Conservation (phyloP, 192 early-diverging fungal species). For the Backusella tarrabulga region DNA sequence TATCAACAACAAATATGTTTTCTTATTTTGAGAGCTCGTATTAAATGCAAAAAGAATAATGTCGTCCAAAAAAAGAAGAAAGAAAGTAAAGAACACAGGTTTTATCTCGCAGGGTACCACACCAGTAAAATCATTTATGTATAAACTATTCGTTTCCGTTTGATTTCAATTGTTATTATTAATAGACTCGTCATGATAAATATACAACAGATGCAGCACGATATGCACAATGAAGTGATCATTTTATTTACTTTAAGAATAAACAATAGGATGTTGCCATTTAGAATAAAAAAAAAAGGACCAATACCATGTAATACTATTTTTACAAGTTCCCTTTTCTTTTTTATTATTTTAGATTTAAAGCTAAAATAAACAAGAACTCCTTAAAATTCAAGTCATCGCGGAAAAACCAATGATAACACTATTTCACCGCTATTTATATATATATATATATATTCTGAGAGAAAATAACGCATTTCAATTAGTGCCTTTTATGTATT, state of each 20-base stretch:
- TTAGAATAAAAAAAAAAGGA: background rate
- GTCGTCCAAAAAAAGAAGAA: background rate
- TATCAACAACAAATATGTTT: background rate
- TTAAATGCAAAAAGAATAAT: background rate
- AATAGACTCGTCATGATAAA: background rate
- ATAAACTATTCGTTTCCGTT: no score
- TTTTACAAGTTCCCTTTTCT: background rate
- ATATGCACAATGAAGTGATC: background rate
- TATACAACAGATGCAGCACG: background rate
- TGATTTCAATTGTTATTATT: background rate
- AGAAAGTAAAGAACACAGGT: background rate
- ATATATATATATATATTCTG: background rate
- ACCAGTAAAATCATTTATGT: background rate
- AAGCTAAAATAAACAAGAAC: background rate
- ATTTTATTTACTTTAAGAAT: background rate
- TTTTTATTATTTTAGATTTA: background rate
- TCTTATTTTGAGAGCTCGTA: no score
- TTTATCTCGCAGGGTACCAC: background rate
- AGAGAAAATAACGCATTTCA: background rate
- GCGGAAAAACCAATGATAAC: background rate
- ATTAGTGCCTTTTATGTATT: background rate
- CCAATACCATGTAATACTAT: background rate
- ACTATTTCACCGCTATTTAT: background rate
- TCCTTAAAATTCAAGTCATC: background rate
- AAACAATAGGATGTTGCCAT: background rate